Conservation (phyloP, 2,329 filamentous ascomycete genomes). For the Thyridium curvatum region DNA sequence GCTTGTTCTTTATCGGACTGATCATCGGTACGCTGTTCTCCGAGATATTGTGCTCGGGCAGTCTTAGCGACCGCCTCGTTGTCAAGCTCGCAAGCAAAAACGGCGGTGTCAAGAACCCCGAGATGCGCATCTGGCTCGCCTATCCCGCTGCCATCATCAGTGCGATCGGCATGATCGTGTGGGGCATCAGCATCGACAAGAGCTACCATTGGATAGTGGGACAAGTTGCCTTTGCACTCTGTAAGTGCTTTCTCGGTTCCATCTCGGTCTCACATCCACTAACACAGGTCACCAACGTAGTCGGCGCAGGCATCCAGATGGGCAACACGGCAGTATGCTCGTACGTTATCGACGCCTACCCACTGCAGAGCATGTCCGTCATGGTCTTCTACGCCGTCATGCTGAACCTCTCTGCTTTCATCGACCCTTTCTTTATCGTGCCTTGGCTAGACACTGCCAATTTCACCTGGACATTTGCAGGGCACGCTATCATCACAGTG, state of each 20-base stretch:
- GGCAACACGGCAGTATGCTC: conserved; percentile 46
- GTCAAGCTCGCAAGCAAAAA: conserved; percentile 35
- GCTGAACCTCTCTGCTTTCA: conserved; percentile 42
- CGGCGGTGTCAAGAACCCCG: conserved; percentile 34
- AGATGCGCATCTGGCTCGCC: conserved; percentile 50
- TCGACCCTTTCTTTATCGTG: conserved; percentile 41
- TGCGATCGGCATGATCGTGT: conserved; percentile 42
- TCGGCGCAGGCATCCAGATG: conserved; percentile 48
- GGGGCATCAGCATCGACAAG: conserved; percentile 47
- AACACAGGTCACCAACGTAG: conserved; percentile 20
- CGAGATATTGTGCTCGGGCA: conserved; percentile 44
- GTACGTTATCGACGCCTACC: conserved; percentile 51
- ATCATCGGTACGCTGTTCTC: conserved; percentile 45
- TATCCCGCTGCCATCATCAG: conserved; percentile 45
- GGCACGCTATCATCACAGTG: conserved; percentile 38
- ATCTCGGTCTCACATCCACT: conserved; percentile 1
- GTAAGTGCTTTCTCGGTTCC: conserved; percentile 23
- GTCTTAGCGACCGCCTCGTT: conserved; percentile 46
- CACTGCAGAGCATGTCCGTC: conserved; percentile 45
- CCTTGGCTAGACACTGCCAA: conserved; percentile 37
- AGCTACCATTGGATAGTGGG: conserved; percentile 51
- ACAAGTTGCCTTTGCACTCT: conserved; percentile 48
- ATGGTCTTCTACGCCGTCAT: conserved; percentile 49
- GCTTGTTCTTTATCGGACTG: conserved; percentile 45
- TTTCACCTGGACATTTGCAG: conserved; percentile 44